Base-by-base conservation (phyloP, 1,284 basidiomycete species). In the Trichosporon coremiiforme region DNA sequence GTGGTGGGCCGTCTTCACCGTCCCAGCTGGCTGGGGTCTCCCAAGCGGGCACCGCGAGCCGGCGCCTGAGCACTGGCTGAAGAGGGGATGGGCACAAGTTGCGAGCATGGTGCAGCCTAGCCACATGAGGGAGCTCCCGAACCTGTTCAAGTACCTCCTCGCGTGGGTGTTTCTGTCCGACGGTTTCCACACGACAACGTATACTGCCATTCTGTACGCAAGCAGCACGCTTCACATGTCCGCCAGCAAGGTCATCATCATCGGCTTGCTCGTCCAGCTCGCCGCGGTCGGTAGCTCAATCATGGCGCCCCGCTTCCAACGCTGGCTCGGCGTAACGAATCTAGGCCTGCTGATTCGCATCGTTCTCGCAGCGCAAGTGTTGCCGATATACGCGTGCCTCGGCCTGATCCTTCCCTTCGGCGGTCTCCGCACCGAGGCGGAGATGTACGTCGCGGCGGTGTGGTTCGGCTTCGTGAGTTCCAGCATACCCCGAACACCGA, bases 111-210 rank as follows among this genome's bases (percentile, higher is more conserved):
- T 95, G 13, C 85, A 84, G 0, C 89, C 87, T 84, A 80, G 80
- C 4, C 89, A 95, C 78, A 88, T 95, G 38, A 87, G 86, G 79
- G 87, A 87, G 70, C 85, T 95, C n/a, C 86, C 87, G 41, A 90
- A 93, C 77, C 92, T 94, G 0, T 97, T 95, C 85, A 86, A 87
- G 70, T 95, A 93, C 77, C 89, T 96, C 50, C 87, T 90, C 4
- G 92, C 94, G 0, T 96, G 94, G 93, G 94, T 96, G 79, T 86
- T 96, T 13, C 87, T 97, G 35, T 93, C 91, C 0, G 94, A 96
- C 78, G 80, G 80, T 29, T 82, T 84, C 73, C 82, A 82, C 70
- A 83, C 82, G 0, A 81, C 78, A 0, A 82, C 79, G 0, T 81
- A 81, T 67, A 75, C 78, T 1, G 79, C 82, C 1, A 80, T 82